Evolutionary conservation across 805 yeast species (phyloP).

Genomic region (Nakazawaea pomicola): DNA sequence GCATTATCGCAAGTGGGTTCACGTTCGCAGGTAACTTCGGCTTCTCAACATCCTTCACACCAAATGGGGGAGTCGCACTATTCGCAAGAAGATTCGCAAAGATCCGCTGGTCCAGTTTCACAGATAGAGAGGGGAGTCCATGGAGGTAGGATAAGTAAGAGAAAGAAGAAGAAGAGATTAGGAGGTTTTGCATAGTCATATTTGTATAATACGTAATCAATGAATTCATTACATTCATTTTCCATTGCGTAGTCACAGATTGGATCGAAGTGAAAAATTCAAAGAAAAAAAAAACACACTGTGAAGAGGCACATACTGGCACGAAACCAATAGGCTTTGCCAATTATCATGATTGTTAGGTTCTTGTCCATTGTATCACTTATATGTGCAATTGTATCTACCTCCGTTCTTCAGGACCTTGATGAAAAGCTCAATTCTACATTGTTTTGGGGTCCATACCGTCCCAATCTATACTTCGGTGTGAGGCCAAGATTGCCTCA

Average conservation of each 20-base stretch:
- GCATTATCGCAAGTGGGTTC: slow-evolving; percentile 3
- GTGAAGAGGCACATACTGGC: no score
- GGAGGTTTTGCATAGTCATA: slow-evolving; percentile 47
- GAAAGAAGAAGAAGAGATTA: slow-evolving; percentile 37
- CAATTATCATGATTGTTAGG: slow-evolving; percentile 16
- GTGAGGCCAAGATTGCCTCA: slow-evolving; percentile 77
- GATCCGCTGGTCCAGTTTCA: not conserved
- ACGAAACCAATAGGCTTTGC: no score
- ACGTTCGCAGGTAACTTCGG: not conserved
- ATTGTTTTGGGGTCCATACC: slow-evolving; percentile 87
- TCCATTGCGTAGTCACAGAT: slow-evolving; percentile 30
- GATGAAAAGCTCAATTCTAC: slow-evolving; percentile 32
- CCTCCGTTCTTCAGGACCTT: not conserved
- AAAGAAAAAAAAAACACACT: no score
- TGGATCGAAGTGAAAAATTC: no score
- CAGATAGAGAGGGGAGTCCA: slow-evolving; percentile 2
- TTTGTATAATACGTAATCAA: no score
- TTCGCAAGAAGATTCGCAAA: slow-evolving; percentile 3
- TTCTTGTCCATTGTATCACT: slow-evolving; percentile 3
- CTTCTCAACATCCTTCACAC: not conserved
- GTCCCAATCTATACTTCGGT: slow-evolving; percentile 84
- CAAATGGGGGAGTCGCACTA: not conserved
- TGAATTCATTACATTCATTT: no score
- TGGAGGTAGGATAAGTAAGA: slow-evolving; percentile 9
- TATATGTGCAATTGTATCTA: slow-evolving; percentile 13